Percentiles rank a stretch among this genome's conserved stretches.
Conservation (phyloP, 495 filamentous ascomycete species). For the Talaromyces adpressus region DNA sequence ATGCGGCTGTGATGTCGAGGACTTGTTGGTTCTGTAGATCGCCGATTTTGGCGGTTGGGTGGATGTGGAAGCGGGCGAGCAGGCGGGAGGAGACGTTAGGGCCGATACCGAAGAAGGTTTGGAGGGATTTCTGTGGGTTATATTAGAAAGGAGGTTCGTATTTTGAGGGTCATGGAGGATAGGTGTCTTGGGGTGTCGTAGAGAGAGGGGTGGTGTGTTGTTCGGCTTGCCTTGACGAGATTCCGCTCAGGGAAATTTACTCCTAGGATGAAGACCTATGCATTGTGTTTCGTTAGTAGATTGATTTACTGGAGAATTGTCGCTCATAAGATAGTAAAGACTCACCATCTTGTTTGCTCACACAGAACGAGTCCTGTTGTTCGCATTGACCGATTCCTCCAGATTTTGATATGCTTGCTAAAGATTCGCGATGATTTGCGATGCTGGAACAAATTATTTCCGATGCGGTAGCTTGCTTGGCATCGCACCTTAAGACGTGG, state of each 20-base stretch:
- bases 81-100: constrained; percentile 60
- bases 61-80: constrained; percentile 80
- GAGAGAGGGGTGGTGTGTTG: constrained; percentile 10
- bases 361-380: background rate
- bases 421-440: background rate
- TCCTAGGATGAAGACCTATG: constrained; percentile 74
- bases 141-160: background rate
- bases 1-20: constrained; percentile 69
- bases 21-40: constrained; percentile 63
- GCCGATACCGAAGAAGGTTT: constrained; percentile 88
- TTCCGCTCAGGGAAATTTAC: constrained; percentile 76
- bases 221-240: constrained; percentile 62
- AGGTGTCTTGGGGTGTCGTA: background rate
- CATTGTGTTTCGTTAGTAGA: background rate
- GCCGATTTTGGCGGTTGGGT: constrained; percentile 69
- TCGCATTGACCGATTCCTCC: background rate
- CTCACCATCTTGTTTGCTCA: constrained; percentile 1
- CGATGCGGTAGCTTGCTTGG: background rate
- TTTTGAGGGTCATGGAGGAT: background rate
- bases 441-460: background rate
- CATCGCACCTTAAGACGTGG: background rate
- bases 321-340: background rate
- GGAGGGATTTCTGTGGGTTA: constrained; percentile 62
- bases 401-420: background rate
- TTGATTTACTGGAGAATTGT: background rate